These are phyloP conservation scores for Powellomyces hirtus DNA, from an alignment of 192 early-diverging fungal genomes.

Conservation along the genomic window DNA sequence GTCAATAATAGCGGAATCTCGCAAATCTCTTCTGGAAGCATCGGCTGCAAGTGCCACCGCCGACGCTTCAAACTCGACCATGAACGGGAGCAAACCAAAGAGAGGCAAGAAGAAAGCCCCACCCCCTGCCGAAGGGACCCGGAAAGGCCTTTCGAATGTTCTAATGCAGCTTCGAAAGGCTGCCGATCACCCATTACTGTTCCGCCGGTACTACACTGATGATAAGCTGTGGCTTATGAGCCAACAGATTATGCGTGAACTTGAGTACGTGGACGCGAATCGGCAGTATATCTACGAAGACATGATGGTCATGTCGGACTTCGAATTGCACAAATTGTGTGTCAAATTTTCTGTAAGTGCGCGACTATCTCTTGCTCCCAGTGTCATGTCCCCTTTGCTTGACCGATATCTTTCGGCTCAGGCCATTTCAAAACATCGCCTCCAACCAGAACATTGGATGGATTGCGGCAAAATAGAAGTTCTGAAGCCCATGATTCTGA, in stretches of 20 bases:
- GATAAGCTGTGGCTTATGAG: conserved; percentile 63
- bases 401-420: conserved; percentile 10
- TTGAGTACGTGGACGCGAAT: conserved; percentile 72
- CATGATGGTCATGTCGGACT: conserved; percentile 84
- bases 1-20: conserved; percentile 35
- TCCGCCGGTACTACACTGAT: conserved; percentile 63
- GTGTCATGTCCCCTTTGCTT: neutral
- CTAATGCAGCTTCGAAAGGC: conserved; percentile 85
- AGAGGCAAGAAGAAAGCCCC: conserved; percentile 10
- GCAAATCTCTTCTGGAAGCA: conserved; percentile 18
- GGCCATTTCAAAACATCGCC: conserved; percentile 39
- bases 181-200: conserved; percentile 79
- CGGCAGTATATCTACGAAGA: conserved; percentile 78
- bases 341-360: conserved; percentile 48
- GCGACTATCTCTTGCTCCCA: neutral
- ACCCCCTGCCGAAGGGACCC: neutral
- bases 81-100: neutral
- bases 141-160: conserved; percentile 28
- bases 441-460: conserved; percentile 60
- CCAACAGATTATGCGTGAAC: conserved; percentile 64
- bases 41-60: neutral
- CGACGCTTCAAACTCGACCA: neutral
- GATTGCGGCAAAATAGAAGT: conserved; percentile 73
- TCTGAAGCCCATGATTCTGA: conserved; percentile 57
- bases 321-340: conserved; percentile 76